Base-by-base conservation (phyloP, 441 rosid genomes). In the Erysimum pusillum region DNA sequence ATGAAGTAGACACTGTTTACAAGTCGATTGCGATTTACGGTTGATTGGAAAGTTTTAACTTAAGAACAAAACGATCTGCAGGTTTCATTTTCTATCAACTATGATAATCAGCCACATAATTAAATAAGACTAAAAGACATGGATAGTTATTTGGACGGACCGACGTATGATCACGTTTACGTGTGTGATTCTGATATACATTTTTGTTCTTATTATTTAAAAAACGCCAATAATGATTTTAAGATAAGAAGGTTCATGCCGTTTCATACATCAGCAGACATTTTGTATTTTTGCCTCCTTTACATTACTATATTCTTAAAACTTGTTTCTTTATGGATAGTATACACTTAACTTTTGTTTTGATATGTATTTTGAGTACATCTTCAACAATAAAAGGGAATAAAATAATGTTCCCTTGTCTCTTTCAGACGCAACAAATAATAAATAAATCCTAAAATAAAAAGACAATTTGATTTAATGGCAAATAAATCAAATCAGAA, bases 91-190 rank as follows among this genome's bases (percentile, higher is more conserved):
- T 15, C 7, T 18, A 41, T 41, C 53, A 52, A 34, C 53, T 25
- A 15, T 7, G 58, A 36, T 34, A 15, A 69, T 53, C 36, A 61
- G 45, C 45, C 64, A 51, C 39, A 59, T 64, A 46, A 10, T 58
- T 71, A 65, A 49, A n/a, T 15, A 48, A 17, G 53, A 48, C 12
- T 17, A 17, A 31, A 25, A 46, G 59, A 51, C 18, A 25, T 58
- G 77, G 53, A 59, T 72, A 51, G 63, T 59, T 77, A 65, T 39
- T 59, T 72, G 56, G 77, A 59, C 22, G 64, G 74, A 67, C 77
- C 64, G 69, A 78, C 73, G 74, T 51, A 72, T 78, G 81, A 66
- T 78, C 77, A 67, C 74, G 73, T 72, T 77, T 72, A 77, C 69
- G 69, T 72, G 69, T 70, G 80, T 52, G 64, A 44, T 60, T 71